phyloP scores from a whole-genome alignment of 345 rosid genomes.

The Sisymbrium altissimum region DNA sequence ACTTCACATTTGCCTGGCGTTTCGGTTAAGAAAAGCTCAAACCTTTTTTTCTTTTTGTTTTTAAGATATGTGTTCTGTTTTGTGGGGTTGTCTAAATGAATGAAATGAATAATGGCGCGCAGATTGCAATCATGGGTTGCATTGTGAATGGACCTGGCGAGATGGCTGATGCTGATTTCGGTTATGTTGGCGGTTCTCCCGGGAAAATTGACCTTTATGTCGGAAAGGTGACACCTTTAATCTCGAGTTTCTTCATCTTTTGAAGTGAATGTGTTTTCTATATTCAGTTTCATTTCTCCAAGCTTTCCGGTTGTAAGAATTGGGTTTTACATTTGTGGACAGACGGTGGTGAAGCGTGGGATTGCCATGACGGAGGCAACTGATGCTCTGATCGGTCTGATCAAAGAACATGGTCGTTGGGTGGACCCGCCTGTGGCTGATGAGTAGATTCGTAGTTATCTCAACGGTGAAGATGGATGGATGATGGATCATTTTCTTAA shows the following conservation, averaged over 20 bases:
- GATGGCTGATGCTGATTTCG: slow-evolving; percentile 99
- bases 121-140: slow-evolving; percentile 99
- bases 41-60: background rate
- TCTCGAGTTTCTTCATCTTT: background rate
- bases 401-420: slow-evolving; percentile 97
- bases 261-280: slow-evolving; percentile 1
- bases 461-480: background rate
- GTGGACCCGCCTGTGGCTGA: slow-evolving; percentile 70
- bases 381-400: slow-evolving; percentile 79
- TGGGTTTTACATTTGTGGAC: slow-evolving; percentile 14
- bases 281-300: background rate
- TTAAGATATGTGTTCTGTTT: background rate
- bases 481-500: background rate
- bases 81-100: background rate
- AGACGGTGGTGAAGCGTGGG: slow-evolving; percentile 97
- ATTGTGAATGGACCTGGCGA: slow-evolving; percentile 98
- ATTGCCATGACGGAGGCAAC: slow-evolving; percentile 87
- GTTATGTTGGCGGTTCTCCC: slow-evolving; percentile 95
- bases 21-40: slow-evolving; percentile 49
- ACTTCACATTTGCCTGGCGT: slow-evolving; percentile 97
- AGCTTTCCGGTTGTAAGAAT: background rate
- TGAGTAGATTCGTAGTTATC: slow-evolving; percentile 14
- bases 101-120: background rate
- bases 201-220: slow-evolving; percentile 96
- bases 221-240: slow-evolving; percentile 61